A percentile compares a stretch with the other conserved stretches of the same genome.
Evolutionary conservation across 2,329 filamentous ascomycete species (phyloP).

Genomic region (Fusarium zealandicum): DNA sequence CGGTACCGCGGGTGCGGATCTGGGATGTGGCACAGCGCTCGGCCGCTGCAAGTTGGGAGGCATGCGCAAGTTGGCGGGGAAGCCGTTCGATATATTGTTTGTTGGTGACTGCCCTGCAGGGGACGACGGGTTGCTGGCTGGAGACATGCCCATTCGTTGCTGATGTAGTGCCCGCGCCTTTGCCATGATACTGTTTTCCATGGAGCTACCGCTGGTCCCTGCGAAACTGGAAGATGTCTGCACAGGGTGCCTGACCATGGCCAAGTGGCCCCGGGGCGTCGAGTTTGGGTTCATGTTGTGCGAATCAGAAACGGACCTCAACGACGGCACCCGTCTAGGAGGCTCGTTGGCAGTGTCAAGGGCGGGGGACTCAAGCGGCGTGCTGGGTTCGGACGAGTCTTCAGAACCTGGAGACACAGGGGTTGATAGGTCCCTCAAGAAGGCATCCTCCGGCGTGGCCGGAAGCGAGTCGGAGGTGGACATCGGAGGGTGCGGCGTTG

Average conservation of each 20-base stretch:
- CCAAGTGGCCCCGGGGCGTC: constrained; percentile 81
- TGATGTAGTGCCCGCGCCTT: constrained; percentile 57
- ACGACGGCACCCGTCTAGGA: constrained; percentile 62
- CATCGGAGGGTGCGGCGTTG: constrained; percentile 24
- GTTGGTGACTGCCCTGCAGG: constrained; percentile 45
- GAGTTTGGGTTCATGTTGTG: constrained; percentile 79
- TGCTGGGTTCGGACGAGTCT: constrained; percentile 57
- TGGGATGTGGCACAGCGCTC: constrained; percentile 56
- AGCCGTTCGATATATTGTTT: constrained; percentile 51
- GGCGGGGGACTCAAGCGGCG: constrained; percentile 53
- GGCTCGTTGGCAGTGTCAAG: constrained; percentile 46
- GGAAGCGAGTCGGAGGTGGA: constrained; percentile 50
- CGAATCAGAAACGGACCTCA: constrained; percentile 67
- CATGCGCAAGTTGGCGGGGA: constrained; percentile 54
- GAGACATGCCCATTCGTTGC: constrained; percentile 53
- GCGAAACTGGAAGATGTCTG: constrained; percentile 49
- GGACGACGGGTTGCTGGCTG: constrained; percentile 42
- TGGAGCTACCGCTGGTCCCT: constrained; percentile 41
- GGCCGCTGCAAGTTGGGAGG: constrained; percentile 53
- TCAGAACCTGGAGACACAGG: constrained; percentile 55
- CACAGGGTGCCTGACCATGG: constrained; percentile 64
- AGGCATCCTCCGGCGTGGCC: constrained; percentile 56
- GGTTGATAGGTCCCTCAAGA: constrained; percentile 46
- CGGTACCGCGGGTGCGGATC: constrained; percentile 61
- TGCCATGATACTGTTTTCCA: constrained; percentile 54